phyloP scores from a whole-genome alignment of 169 alveolate species.

The Plasmodium gallinaceum region DNA sequence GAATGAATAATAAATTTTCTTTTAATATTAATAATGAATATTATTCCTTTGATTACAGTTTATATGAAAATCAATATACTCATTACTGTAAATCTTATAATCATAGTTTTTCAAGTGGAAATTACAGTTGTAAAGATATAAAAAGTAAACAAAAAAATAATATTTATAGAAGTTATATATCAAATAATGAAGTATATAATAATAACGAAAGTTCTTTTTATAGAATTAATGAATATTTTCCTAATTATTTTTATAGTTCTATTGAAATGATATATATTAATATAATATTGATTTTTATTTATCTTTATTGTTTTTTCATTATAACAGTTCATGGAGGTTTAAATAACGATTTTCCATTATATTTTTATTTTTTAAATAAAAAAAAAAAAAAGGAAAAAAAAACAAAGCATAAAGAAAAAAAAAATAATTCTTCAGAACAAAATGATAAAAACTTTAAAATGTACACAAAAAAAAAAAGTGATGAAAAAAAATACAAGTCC shows the following conservation, averaged over 20 bases:
- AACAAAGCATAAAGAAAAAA: conserved; percentile 17
- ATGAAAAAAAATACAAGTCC: conserved; percentile 50
- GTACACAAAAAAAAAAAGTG: conserved; percentile 29
- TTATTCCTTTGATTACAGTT: conserved; percentile 17
- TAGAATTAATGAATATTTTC: conserved; percentile 60
- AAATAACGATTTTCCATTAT: conserved; percentile 62
- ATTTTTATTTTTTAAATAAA: conserved; percentile 64
- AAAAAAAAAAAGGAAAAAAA: conserved; percentile 44
- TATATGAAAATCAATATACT: conserved; percentile 11
- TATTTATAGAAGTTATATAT: conserved; percentile 1
- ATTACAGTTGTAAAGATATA: background rate
- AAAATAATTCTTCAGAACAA: conserved; percentile 11
- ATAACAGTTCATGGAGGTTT: conserved; percentile 71
- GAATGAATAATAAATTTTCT: conserved; percentile 6
- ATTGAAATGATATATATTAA: conserved; percentile 51
- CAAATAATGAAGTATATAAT: background rate
- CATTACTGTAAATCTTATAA: conserved; percentile 2
- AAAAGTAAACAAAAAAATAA: conserved; percentile 1
- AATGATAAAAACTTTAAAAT: conserved; percentile 16
- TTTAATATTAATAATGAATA: conserved; percentile 58
- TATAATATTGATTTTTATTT: conserved; percentile 53
- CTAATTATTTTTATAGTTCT: conserved; percentile 38
- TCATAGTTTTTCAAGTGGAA: background rate
- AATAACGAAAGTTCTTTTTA: conserved; percentile 10
- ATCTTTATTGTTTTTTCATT: conserved; percentile 32